phyloP scores from a whole-genome alignment of 169 alveolate species.

The Theileria orientalis region DNA sequence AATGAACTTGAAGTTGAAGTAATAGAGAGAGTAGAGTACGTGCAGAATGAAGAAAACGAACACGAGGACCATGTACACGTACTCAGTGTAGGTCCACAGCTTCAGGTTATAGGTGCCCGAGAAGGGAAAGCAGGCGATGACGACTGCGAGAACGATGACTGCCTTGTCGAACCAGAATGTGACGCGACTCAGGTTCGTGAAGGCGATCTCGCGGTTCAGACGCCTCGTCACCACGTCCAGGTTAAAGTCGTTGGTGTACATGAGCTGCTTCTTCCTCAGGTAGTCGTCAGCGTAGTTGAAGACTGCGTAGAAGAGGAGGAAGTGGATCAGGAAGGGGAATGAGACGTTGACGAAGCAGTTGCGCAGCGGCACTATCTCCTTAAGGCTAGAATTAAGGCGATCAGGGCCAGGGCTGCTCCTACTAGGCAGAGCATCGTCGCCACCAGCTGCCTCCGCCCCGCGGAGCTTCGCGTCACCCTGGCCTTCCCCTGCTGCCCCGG shows the following conservation, averaged over 20 bases:
- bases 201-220: background rate
- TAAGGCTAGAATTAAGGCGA: too few relatives aligned
- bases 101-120: background rate
- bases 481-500: too few relatives aligned
- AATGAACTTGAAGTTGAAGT: conserved; percentile 11
- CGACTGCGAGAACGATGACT: background rate
- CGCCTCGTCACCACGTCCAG: background rate
- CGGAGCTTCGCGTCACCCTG: too few relatives aligned
- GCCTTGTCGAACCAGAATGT: background rate
- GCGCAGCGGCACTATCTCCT: too few relatives aligned
- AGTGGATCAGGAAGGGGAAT: background rate
- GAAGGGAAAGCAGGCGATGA: conserved; percentile 10
- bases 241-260: conserved; percentile 6
- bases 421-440: too few relatives aligned
- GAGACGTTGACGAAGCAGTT: background rate
- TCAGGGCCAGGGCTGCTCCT: too few relatives aligned
- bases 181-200: background rate
- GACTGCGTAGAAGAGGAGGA: background rate
- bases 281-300: background rate
- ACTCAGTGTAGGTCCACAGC: background rate
- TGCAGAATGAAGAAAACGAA: background rate
- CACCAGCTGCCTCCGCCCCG: too few relatives aligned
- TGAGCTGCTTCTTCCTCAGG: background rate
- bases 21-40: background rate
- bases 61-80: background rate